Conservation (phyloP, 202 grass and related monocot genomes). For the Panicum hallii region DNA sequence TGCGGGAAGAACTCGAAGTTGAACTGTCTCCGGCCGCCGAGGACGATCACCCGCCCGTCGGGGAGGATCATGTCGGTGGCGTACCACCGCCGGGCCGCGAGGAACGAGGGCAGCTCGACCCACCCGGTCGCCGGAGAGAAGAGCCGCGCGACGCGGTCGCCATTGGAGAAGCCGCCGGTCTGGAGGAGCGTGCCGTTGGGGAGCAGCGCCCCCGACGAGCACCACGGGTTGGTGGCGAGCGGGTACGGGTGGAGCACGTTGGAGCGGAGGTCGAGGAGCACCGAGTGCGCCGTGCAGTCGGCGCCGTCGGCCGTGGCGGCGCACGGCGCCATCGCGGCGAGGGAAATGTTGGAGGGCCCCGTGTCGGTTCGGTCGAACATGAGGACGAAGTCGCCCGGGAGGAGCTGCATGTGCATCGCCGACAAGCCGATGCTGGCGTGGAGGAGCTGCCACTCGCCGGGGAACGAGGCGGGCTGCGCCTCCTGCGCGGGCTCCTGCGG, state of each 20-base stretch:
- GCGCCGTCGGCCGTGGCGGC: background rate
- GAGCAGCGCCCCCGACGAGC: conserved; percentile 81
- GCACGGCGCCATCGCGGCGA: conserved; percentile 32
- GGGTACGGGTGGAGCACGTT: conserved; percentile 63
- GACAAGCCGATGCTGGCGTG: conserved; percentile 78
- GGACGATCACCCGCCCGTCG: conserved; percentile 69
- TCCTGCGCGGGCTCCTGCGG: conserved; percentile 16
- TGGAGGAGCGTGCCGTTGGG: conserved; percentile 85
- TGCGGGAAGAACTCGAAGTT: conserved; percentile 81
- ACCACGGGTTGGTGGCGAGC: conserved; percentile 80
- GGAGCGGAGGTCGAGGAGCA: conserved; percentile 63
- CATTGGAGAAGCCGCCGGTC: conserved; percentile 76
- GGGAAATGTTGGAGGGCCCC: conserved; percentile 79
- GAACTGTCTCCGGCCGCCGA: conserved; percentile 76
- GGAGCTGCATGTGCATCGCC: conserved; percentile 96
- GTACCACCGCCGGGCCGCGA: conserved; percentile 69
- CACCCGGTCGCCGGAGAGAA: conserved; percentile 67
- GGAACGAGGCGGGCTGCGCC: background rate
- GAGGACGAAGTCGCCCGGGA: conserved; percentile 68
- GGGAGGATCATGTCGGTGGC: conserved; percentile 70
- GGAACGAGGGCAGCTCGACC: conserved; percentile 52
- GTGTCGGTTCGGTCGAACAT: conserved; percentile 90
- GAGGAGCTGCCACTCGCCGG: conserved; percentile 75
- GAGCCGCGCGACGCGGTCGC: conserved; percentile 70
- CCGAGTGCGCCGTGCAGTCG: conserved; percentile 89